Evolutionary conservation across 306 rosid species (phyloP), one percentile per base, ranked within the genome.

Genomic region (Sechiopsis laciniata): DNA sequence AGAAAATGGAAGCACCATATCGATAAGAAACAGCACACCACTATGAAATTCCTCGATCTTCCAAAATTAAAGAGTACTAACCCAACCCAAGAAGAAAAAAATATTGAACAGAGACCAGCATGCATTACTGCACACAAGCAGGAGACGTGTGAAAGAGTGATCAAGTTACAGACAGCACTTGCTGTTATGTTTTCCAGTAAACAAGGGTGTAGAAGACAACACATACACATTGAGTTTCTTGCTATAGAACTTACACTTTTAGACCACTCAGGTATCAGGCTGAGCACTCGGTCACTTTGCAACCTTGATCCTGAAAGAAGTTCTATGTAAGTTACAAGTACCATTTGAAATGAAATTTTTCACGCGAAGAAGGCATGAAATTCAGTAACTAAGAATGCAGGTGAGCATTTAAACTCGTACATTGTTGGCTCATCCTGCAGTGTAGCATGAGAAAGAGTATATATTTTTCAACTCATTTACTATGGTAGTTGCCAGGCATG

Each of bases 191-290:
- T 67, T 21, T 21, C 73, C 37, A 67, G 17, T 67, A 67, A 72
- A 51, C 69, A 26, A 22, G 59, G 54, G 60, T 22, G 32, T 2
- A 26, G 5, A 35, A 40, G 55, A 81, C 22, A 42, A 56, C 6
- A 24, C 64, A 24, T n/a, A 50, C 77, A 77, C 56, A 75, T 61
- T 7, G n/a, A 48, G 65, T 71, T 71, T 40, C 48, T 42, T 55
- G 55, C 72, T 65, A 76, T 56, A 64, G 69, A 80, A 80, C 96
- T 84, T 90, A 94, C 98, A 90, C 88, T 90, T 80, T 82, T 85
- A 76, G 98, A 84, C 98, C 98, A 94, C 77, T 87, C 84, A 42
- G 91, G 90, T 62, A 85, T 90, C 81, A 94, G 82, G 77, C 78
- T 82, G 75, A 90, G 90, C 67, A 93, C 90, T 76, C 51, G 90